phyloP scores from a whole-genome alignment of 768 basidiomycete genomes.

The Hygrocybe coccinea region DNA sequence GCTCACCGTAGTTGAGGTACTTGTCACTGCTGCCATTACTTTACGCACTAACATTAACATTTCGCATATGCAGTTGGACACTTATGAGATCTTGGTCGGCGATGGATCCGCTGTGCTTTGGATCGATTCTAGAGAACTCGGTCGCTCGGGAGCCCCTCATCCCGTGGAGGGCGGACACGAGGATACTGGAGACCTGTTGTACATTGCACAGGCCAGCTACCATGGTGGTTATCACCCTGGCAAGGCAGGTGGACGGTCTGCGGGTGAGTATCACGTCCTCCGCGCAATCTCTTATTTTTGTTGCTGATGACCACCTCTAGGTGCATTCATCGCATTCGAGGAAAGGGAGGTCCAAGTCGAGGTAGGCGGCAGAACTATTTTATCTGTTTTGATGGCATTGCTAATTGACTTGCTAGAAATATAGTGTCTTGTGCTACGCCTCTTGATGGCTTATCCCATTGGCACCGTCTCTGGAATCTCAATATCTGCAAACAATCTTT shows the following conservation, averaged over 20 bases:
- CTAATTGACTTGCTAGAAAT: background rate
- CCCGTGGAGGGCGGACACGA: slow-evolving; percentile 71
- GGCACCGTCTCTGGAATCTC: background rate
- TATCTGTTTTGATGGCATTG: background rate
- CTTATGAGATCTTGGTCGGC: slow-evolving; percentile 69
- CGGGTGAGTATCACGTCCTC: slow-evolving; percentile 33
- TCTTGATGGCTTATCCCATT: too few relatives aligned
- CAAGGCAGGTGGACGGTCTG: slow-evolving; percentile 53
- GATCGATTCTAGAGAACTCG: slow-evolving; percentile 44
- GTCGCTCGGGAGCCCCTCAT: slow-evolving; percentile 34
- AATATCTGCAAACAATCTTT: too few relatives aligned
- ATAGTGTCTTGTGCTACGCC: slow-evolving; percentile 2
- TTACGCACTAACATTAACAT: background rate
- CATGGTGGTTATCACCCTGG: slow-evolving; percentile 54
- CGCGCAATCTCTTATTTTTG: background rate
- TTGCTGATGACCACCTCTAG: slow-evolving; percentile 21
- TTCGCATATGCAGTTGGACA: slow-evolving; percentile 47
- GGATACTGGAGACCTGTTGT: slow-evolving; percentile 54
- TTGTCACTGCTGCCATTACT: slow-evolving; percentile 6
- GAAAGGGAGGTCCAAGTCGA: slow-evolving; percentile 4
- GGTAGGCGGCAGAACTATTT: background rate
- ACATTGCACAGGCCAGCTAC: slow-evolving; percentile 55
- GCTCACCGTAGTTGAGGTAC: slow-evolving; percentile 55
- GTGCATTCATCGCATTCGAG: slow-evolving; percentile 51
- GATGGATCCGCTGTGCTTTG: slow-evolving; percentile 53